Evolutionary conservation across 345 rosid species (phyloP).

Genomic region (Citrus maxima): DNA sequence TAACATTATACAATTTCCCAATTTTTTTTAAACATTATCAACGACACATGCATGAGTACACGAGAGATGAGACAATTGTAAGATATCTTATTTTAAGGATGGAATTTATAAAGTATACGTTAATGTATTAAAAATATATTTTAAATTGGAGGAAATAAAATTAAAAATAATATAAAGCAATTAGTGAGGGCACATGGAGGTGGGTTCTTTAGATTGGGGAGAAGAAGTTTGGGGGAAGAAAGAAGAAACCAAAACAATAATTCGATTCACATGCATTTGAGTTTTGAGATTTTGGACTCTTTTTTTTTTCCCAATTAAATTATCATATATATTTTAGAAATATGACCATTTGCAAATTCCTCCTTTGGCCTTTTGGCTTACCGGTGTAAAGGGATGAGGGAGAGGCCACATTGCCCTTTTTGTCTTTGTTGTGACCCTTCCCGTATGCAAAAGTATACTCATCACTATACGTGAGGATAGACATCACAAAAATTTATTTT

Average conservation of each 20-base stretch:
- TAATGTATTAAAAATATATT: neutral
- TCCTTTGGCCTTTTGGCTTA: too few species aligned
- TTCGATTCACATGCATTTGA: slow-evolving; percentile 9
- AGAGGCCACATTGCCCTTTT: too few species aligned
- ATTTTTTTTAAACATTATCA: neutral
- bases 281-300: neutral
- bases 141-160: neutral
- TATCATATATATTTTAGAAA: neutral
- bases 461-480: too few species aligned
- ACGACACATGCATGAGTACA: neutral
- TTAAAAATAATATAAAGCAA: slow-evolving; percentile 11
- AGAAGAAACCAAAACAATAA: slow-evolving; percentile 15
- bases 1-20: neutral
- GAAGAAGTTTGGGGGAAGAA: neutral
- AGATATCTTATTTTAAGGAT: slow-evolving; percentile 1
- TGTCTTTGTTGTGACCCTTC: too few species aligned
- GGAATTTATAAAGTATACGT: neutral
- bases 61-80: neutral
- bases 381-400: too few species aligned
- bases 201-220: neutral
- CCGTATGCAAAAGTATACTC: too few species aligned
- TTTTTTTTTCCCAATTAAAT: neutral
- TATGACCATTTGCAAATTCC: too few species aligned
- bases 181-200: slow-evolving; percentile 46
- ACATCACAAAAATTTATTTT: too few species aligned